Evolutionary conservation across 2,329 filamentous ascomycete genomes (phyloP), one percentile per base, ranked within the genome.

Genomic region (Hysterium pulicare): DNA sequence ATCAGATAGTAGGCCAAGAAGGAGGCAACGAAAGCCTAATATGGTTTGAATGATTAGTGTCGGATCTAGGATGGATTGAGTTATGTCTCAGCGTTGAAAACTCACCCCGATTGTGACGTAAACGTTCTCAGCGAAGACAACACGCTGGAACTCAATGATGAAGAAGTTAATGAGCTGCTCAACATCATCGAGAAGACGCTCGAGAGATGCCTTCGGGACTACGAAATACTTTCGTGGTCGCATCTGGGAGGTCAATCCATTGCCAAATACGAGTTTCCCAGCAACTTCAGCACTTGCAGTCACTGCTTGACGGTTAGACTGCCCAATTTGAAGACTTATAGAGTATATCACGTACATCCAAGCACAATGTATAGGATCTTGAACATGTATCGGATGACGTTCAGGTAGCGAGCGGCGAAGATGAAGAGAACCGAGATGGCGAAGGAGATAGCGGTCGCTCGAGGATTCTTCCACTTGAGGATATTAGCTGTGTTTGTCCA

Each of bases 121-220:
- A 42, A 83, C 70, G 55, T 84, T 84, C 72, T 84, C 81, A 23
- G 78, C 81, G 54, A 83, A 84, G 45, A 84, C 62, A 49, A 84
- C 74, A 45, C 81, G 76, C 71, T 84, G 81, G 60, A 81, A 79
- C 61, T 84, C 81, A 49, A 84, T 82, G 53, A 84, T 73, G 66
- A 83, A 81, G 69, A 84, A 84, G 70, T 84, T 83, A 67, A 79
- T 72, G 41, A 84, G 70, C 67, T 84, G 79, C 62, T 81, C 78
- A 11, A 82, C 60, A 59, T 84, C 81, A 50, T 81, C 80, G 37
- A 81, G 67, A 17, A 79, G 66, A 44, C 74, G 76, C 62, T 84
- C 81, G 26, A 83, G 71, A 37, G 77, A 79, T 54, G 83, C 81
- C 61, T 80, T 79, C 26, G 79, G 78, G 45, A 84, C 76, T 37